These are phyloP conservation scores for Cardamine occulta DNA, from an alignment of 345 rosid genomes.

Conservation along the genomic window DNA sequence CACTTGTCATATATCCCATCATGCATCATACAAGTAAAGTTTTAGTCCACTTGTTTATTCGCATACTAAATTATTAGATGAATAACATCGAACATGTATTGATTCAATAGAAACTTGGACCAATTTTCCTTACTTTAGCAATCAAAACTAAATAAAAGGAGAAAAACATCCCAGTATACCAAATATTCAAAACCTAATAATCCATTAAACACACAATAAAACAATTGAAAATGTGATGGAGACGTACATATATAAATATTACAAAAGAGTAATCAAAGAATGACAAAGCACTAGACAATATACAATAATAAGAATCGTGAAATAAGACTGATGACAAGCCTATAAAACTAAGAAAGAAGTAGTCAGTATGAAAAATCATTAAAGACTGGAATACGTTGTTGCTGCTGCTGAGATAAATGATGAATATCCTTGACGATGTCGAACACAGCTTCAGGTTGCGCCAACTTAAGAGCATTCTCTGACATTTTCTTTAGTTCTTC, in stretches of 20 bases:
- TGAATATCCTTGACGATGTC: conserved; percentile 90
- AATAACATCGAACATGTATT: neutral
- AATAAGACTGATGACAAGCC: neutral
- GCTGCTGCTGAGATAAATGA: conserved; percentile 60
- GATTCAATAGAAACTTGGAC: too few species aligned
- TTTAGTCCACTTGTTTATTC: too few species aligned
- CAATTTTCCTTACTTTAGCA: too few species aligned
- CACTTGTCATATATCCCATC: neutral
- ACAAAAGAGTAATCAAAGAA: conserved; percentile 31
- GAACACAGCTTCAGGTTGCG: conserved; percentile 93
- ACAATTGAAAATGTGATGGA: neutral
- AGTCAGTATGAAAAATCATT: conserved; percentile 33
- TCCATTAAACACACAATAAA: neutral
- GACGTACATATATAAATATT: conserved; percentile 1
- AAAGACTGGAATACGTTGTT: conserved; percentile 31
- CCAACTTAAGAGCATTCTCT: conserved; percentile 73
- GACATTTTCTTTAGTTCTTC: conserved; percentile 69
- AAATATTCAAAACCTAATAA: neutral
- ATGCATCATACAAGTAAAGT: too few species aligned
- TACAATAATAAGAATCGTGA: conserved; percentile 17
- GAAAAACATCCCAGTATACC: neutral
- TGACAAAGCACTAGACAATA: conserved; percentile 25
- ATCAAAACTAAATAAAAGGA: too few species aligned
- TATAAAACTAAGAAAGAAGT: conserved; percentile 6
- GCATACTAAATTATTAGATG: neutral